Evolutionary conservation across 495 filamentous ascomycete genomes (phyloP).

Genomic region (Aspergillus nanangensis): DNA sequence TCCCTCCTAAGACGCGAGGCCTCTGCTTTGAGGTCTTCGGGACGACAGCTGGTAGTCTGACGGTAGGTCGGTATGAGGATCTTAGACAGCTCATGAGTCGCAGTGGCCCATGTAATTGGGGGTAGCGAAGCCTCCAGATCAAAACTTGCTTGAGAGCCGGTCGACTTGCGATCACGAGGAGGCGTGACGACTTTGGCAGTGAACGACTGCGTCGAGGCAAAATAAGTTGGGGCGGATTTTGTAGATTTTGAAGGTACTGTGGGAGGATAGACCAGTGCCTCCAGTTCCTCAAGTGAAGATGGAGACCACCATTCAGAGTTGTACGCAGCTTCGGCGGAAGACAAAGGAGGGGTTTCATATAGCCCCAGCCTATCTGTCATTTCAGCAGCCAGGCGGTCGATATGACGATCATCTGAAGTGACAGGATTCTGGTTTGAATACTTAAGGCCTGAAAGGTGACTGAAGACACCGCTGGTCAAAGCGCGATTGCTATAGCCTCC

Average conservation of each 20-base stretch:
- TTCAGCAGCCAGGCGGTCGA: conserved; percentile 19
- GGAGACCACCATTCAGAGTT: conserved; percentile 74
- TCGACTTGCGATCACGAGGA: conserved; percentile 47
- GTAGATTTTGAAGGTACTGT: conserved; percentile 45
- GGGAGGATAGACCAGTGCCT: conserved; percentile 47
- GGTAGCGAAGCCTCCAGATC: conserved; percentile 58
- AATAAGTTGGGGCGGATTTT: conserved; percentile 58
- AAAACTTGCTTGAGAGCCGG: conserved; percentile 22
- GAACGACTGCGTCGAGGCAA: conserved; percentile 73
- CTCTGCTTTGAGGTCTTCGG: conserved; percentile 68
- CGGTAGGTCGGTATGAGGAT: conserved; percentile 71
- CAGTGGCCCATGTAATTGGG: conserved; percentile 78
- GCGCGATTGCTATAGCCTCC: conserved; percentile 94
- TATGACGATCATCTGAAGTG: not conserved
- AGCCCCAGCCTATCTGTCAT: conserved; percentile 24
- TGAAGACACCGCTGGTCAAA: conserved; percentile 78
- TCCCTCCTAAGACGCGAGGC: conserved; percentile 57
- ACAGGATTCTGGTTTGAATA: conserved; percentile 16
- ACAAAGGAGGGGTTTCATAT: conserved; percentile 3
- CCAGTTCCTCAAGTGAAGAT: conserved; percentile 61
- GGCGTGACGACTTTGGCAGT: conserved; percentile 66
- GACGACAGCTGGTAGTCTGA: conserved; percentile 66
- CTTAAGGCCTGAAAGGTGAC: conserved; percentile 77
- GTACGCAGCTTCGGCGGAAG: conserved; percentile 33
- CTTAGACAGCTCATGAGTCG: conserved; percentile 75